Base-by-base conservation (phyloP, 768 basidiomycete genomes). In the Suillus paluster region DNA sequence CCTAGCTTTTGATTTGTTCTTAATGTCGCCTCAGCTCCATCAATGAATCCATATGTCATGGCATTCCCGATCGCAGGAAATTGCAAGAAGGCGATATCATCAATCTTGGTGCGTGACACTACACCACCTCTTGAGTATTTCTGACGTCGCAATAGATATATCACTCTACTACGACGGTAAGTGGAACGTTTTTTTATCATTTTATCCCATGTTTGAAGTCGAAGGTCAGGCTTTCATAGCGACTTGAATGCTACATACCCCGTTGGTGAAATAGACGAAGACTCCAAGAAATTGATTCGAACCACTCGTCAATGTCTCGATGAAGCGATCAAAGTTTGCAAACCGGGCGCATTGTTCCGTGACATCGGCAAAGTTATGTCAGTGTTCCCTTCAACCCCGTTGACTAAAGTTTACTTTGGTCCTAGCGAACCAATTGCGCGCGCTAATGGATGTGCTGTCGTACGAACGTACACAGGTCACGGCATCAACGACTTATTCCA, bases 1-100 rank as follows among this genome's bases (percentile, higher is more conserved):
- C 54, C 33, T 46, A 30, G 52, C 46, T 56, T 33, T 54, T 52
- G 57, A 38, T 57, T 36, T 44, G 45, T 55, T 14, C 19, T 58
- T 65, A 25, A 58, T 57, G 10, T 63, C 5, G 39, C 42, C 19
- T 49, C 67, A 92, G 93, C 23, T 95, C 94, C 45, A 78, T 99
- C 25, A 99, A 99, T 74, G 97, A 99, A 76, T 91, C 86, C 56
- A 96, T 99, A 68, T 99, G 97, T 75, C 97, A 99, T 74, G 97
- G 97, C 60, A 96, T 97, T 64, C 95, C 96, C 41, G 94, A 97
- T 78, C 83, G 90, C 71, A 79, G 92, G 64, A 89, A 87, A 69
- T 75, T 95, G 66, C 83, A 83, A 68, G 94, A 98, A 66, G 97
- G 97, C 19, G 97, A 99, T 77, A 99, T 99, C 66, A 80, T 99